phyloP scores from a whole-genome alignment of 331 rosid genomes.

The Pyrus hybrid region DNA sequence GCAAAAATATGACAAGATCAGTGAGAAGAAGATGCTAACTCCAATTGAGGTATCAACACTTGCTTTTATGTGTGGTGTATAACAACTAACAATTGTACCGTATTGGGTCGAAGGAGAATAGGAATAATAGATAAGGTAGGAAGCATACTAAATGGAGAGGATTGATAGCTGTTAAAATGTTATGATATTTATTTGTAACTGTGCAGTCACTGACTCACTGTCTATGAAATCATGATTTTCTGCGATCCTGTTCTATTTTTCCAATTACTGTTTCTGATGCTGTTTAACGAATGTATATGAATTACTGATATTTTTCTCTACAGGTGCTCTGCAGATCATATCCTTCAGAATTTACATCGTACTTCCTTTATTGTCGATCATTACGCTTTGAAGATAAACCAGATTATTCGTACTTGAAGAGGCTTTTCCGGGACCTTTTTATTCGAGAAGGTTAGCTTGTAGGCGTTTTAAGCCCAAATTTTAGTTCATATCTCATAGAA shows the following conservation, averaged over 20 bases:
- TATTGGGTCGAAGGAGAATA: not conserved
- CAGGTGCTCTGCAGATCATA: slow-evolving; percentile 91
- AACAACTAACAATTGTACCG: not conserved
- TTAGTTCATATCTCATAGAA: not conserved
- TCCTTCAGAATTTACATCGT: slow-evolving; percentile 88
- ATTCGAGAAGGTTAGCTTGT: slow-evolving; percentile 78
- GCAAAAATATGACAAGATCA: slow-evolving; percentile 95
- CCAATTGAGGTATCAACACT: slow-evolving; percentile 72
- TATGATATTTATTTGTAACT: not conserved
- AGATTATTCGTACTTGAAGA: slow-evolving; percentile 88
- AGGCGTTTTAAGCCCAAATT: slow-evolving; percentile 1
- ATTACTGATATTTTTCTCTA: not conserved
- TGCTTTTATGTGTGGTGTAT: slow-evolving; percentile 19
- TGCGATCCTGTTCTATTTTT: not conserved
- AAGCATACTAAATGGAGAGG: not conserved
- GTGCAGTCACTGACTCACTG: not conserved
- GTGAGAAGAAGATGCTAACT: slow-evolving; percentile 98
- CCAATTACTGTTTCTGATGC: not conserved
- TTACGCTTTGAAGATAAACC: slow-evolving; percentile 98
- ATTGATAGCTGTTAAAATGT: not conserved
- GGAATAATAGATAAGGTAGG: not conserved
- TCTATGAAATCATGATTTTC: not conserved
- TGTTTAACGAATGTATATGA: not conserved
- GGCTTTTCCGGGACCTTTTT: slow-evolving; percentile 95
- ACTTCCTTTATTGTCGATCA: slow-evolving; percentile 88